phyloP scores from a whole-genome alignment of 768 basidiomycete species.

The Gloeopeniophorella convolvens region DNA sequence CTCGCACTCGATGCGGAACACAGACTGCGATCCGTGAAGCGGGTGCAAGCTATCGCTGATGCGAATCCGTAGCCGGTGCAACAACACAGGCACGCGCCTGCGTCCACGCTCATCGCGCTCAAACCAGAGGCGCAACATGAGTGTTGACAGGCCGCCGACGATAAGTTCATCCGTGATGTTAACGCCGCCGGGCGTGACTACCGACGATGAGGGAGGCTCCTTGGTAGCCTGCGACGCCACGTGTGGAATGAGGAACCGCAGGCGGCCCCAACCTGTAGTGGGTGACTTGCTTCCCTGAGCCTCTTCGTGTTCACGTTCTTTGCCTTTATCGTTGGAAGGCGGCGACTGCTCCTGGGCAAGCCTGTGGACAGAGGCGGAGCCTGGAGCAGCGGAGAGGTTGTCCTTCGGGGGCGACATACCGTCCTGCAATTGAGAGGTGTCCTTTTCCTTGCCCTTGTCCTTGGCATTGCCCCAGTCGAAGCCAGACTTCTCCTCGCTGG shows the following conservation, averaged over 20 bases:
- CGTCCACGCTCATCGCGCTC: conserved; percentile 83
- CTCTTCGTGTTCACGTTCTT: conserved; percentile 8
- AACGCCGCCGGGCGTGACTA: conserved; percentile 46
- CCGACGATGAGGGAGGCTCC: conserved; percentile 37
- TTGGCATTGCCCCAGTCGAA: conserved; percentile 29
- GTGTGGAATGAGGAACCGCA: conserved; percentile 61
- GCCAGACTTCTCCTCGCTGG: conserved; percentile 38
- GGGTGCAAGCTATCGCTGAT: conserved; percentile 85
- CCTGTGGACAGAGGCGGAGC: neutral
- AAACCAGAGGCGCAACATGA: conserved; percentile 79
- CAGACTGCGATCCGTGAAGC: conserved; percentile 64
- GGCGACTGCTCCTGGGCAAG: neutral
- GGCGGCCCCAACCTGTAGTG: conserved; percentile 50
- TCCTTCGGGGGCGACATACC: neutral
- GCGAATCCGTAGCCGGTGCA: conserved; percentile 77
- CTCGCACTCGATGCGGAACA: conserved; percentile 91
- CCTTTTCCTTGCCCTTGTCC: conserved; percentile 12
- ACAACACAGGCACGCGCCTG: conserved; percentile 69
- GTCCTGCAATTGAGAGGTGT: neutral
- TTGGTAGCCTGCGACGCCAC: conserved; percentile 32
- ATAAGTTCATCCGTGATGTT: conserved; percentile 82
- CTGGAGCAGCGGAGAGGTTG: neutral
- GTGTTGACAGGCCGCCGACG: conserved; percentile 66
- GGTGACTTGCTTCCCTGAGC: conserved; percentile 22
- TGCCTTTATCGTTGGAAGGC: conserved; percentile 5